phyloP scores from a whole-genome alignment of 306 rosid species.

The Canavalia gladiata region DNA sequence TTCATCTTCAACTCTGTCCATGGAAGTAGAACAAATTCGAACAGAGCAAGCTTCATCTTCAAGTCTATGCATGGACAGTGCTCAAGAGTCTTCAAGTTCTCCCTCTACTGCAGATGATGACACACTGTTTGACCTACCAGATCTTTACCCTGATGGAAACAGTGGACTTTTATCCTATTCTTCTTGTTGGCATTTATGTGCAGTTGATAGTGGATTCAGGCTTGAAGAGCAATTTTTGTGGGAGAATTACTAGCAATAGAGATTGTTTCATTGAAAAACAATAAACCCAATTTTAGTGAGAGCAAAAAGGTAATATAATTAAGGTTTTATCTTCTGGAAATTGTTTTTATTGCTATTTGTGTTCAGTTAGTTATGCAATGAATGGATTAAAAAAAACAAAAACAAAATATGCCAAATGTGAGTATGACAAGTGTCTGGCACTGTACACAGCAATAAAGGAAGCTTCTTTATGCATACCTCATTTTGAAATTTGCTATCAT shows the following conservation, averaged over 20 bases:
- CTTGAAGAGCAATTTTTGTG: constrained; percentile 73
- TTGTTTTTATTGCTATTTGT: constrained; percentile 38
- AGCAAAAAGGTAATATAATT: neutral
- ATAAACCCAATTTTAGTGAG: too few relatives aligned
- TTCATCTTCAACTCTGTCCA: constrained; percentile 44
- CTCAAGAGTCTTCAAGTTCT: constrained; percentile 51
- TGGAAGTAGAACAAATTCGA: constrained; percentile 42
- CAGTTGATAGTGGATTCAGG: constrained; percentile 63
- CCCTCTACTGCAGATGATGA: constrained; percentile 56
- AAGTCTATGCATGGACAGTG: constrained; percentile 41
- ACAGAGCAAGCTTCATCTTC: constrained; percentile 42
- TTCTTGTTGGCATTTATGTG: constrained; percentile 76
- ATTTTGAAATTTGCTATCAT: neutral
- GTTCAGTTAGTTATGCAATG: constrained; percentile 39
- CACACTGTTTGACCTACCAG: constrained; percentile 85
- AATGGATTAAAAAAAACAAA: constrained; percentile 13
- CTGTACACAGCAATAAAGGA: constrained; percentile 38
- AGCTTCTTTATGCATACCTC: constrained; percentile 34
- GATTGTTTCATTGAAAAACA: constrained; percentile 1
- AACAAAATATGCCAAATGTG: neutral
- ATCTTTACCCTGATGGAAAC: constrained; percentile 68
- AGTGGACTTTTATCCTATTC: constrained; percentile 55
- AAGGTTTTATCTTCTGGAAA: constrained; percentile 5
- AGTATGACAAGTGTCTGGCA: constrained; percentile 31
- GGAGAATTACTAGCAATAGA: constrained; percentile 56